Conservation (phyloP, 768 basidiomycete species). For the Cystobasidium onofrii region DNA sequence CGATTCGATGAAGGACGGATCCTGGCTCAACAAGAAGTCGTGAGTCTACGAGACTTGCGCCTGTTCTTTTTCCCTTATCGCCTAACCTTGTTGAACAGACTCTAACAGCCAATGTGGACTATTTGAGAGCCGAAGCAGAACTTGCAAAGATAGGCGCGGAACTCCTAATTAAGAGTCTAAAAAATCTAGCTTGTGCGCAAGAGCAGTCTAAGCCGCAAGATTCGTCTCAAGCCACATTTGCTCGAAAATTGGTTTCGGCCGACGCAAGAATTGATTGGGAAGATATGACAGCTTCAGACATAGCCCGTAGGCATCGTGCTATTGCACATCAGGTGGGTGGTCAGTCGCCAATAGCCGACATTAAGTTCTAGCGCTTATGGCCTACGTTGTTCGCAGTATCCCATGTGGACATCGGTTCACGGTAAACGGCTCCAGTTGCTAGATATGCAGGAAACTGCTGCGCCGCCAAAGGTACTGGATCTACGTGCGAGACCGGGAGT, state of each 20-base stretch:
- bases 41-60: neutral
- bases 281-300: neutral
- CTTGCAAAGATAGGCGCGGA: constrained; percentile 1
- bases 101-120: neutral
- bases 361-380: neutral
- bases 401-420: neutral
- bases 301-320: neutral
- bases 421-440: constrained; percentile 18
- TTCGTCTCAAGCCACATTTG: neutral
- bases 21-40: constrained; percentile 10
- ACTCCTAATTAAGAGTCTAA: neutral
- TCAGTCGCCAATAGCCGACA: neutral
- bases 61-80: no score
- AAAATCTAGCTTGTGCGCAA: neutral
- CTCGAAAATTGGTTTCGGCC: neutral
- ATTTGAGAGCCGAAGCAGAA: neutral
- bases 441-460: neutral
- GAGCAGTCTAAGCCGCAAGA: neutral
- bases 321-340: constrained; percentile 3
- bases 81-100: neutral
- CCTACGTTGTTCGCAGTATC: neutral
- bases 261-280: constrained; percentile 4
- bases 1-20: constrained; percentile 30
- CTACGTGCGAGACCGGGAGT: neutral
- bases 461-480: neutral